A percentile compares a stretch with the other conserved stretches of the same genome.
phyloP scores from a whole-genome alignment of 805 yeast species.

The Candida manassasensis region DNA sequence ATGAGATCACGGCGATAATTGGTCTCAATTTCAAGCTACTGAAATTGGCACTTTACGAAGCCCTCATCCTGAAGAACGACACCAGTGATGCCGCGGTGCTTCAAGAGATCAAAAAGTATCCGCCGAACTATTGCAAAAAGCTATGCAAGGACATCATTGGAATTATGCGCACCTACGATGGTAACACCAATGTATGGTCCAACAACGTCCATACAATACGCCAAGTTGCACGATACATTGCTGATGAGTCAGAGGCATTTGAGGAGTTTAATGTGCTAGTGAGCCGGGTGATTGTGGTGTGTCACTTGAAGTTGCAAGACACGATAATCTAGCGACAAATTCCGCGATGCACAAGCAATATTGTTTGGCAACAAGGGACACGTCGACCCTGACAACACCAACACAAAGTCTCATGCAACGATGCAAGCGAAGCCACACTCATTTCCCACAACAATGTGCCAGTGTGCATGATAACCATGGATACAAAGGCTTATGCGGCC shows the following conservation, averaged over 20 bases:
- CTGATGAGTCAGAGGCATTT: slow-evolving; percentile 18
- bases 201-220: slow-evolving; percentile 30
- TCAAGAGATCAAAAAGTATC: slow-evolving; percentile 19
- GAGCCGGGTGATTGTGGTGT: slow-evolving; percentile 11
- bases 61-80: slow-evolving; percentile 18
- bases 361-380: no score
- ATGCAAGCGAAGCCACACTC: no score
- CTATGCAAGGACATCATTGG: slow-evolving; percentile 35
- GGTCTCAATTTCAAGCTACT: slow-evolving; percentile 27
- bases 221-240: slow-evolving; percentile 20
- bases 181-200: slow-evolving; percentile 30
- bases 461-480: no score
- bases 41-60: slow-evolving; percentile 25
- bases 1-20: slow-evolving; percentile 31
- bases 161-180: slow-evolving; percentile 33
- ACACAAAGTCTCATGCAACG: no score
- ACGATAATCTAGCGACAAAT: no score
- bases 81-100: slow-evolving; percentile 11
- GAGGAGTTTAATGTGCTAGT: slow-evolving; percentile 17
- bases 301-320: slow-evolving; percentile 4
- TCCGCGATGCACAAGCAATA: no score
- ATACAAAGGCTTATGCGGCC: no score
- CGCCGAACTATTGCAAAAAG: slow-evolving; percentile 20
- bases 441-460: no score
- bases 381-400: no score